phyloP scores from a whole-genome alignment of 2,329 filamentous ascomycete genomes.

The Claviceps humidiphila region DNA sequence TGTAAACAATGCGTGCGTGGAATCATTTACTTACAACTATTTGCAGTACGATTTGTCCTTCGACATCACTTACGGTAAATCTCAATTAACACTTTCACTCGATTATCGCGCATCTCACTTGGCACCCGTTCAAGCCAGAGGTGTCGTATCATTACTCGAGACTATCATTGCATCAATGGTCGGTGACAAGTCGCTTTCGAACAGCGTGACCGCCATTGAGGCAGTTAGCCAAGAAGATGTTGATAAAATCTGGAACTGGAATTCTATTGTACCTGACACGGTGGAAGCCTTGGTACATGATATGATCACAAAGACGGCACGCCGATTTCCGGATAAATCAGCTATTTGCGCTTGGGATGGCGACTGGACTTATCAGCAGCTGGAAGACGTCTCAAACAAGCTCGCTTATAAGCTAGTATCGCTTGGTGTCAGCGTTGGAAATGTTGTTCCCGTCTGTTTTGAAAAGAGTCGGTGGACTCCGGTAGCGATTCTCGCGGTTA shows the following conservation, averaged over 20 bases:
- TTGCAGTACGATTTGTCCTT: constrained; percentile 1
- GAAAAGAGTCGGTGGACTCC: constrained; percentile 15
- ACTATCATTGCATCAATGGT: constrained; percentile 1
- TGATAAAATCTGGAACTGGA: constrained; percentile 10
- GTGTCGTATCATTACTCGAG: constrained; percentile 1
- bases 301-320: constrained; percentile 9
- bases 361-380: constrained; percentile 24
- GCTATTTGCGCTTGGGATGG: constrained; percentile 22
- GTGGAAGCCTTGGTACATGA: constrained; percentile 11
- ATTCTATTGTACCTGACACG: constrained; percentile 4
- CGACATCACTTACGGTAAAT: not conserved
- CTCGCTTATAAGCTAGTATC: constrained; percentile 8
- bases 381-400: constrained; percentile 9
- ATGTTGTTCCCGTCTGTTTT: constrained; percentile 14
- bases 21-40: not conserved
- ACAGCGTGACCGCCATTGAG: not conserved
- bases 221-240: not conserved
- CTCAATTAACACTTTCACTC: not conserved
- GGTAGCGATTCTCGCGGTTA: constrained; percentile 13
- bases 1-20: not conserved
- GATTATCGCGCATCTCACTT: not conserved
- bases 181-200: not conserved
- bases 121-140: not conserved
- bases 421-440: constrained; percentile 1
- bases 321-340: constrained; percentile 1